Evolutionary conservation across 306 rosid genomes (phyloP).

Genomic region (Chamaecrista fasciculata): DNA sequence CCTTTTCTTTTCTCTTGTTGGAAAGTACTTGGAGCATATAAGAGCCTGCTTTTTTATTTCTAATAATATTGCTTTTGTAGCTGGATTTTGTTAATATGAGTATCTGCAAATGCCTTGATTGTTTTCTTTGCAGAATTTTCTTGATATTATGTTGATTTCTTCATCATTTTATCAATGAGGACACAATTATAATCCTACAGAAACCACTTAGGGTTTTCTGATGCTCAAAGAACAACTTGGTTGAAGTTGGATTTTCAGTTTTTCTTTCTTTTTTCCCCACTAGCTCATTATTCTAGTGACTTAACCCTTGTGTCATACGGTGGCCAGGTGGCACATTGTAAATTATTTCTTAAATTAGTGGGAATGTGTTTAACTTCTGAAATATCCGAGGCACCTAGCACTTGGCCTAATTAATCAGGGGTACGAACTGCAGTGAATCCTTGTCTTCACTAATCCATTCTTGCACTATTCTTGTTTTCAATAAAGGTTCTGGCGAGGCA

Average conservation of each 20-base stretch:
- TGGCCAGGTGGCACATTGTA: constrained; percentile 1
- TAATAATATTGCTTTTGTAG: neutral
- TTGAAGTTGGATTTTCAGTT: neutral
- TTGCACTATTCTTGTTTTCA: neutral
- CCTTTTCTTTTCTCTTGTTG: neutral
- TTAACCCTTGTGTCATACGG: neutral
- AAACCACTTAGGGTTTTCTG: neutral
- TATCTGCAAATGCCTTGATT: neutral
- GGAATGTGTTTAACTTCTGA: neutral
- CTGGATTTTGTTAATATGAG: constrained; percentile 5
- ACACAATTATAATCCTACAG: neutral
- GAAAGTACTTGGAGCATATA: neutral
- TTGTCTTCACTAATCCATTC: neutral
- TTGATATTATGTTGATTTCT: neutral
- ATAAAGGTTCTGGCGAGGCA: neutral
- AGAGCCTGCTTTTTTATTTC: neutral
- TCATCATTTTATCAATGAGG: neutral
- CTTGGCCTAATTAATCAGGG: neutral
- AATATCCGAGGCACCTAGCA: neutral
- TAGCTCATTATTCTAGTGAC: neutral
- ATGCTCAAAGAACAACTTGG: neutral
- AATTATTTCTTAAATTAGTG: constrained; percentile 1
- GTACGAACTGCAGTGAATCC: neutral
- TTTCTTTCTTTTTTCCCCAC: neutral
- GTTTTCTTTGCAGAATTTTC: neutral